These are phyloP conservation scores for Elongisporangium anandrum DNA, from an alignment of 352 stramenopile genomes.

Conservation along the genomic window DNA sequence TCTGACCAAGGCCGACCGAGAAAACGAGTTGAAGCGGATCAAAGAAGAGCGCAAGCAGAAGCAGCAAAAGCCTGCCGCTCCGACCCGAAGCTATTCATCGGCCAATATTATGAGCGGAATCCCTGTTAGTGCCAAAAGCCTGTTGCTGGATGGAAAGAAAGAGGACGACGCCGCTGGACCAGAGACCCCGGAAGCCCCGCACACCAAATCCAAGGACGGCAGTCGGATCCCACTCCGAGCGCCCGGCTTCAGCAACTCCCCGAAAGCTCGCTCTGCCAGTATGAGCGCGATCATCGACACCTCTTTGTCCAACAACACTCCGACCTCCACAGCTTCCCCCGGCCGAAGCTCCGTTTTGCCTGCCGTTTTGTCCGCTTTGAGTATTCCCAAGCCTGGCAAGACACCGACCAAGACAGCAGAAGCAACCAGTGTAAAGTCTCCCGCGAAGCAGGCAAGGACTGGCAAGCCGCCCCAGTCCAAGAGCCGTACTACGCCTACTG, in stretches of 20 bases:
- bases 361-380: not conserved
- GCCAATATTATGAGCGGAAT: conserved; percentile 15
- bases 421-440: conserved; percentile 2
- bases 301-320: not conserved
- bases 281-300: conserved; percentile 7
- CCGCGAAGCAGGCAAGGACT: conserved; percentile 11
- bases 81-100: conserved; percentile 25
- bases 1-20: conserved; percentile 64
- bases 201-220: conserved; percentile 11
- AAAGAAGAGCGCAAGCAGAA: conserved; percentile 57
- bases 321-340: not conserved
- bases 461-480: not conserved
- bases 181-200: conserved; percentile 18
- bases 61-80: conserved; percentile 37
- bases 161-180: conserved; percentile 13
- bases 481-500: not conserved
- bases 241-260: conserved; percentile 10
- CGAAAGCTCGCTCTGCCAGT: conserved; percentile 10
- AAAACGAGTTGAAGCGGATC: conserved; percentile 71
- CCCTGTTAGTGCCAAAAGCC: conserved; percentile 4
- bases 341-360: not conserved
- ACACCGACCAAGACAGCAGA: conserved; percentile 3
- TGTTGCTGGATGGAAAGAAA: not conserved
- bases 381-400: conserved; percentile 5
- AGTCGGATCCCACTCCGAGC: not conserved